Conservation (phyloP, 2,329 filamentous ascomycete species). For the Celoporthe dispersa region DNA sequence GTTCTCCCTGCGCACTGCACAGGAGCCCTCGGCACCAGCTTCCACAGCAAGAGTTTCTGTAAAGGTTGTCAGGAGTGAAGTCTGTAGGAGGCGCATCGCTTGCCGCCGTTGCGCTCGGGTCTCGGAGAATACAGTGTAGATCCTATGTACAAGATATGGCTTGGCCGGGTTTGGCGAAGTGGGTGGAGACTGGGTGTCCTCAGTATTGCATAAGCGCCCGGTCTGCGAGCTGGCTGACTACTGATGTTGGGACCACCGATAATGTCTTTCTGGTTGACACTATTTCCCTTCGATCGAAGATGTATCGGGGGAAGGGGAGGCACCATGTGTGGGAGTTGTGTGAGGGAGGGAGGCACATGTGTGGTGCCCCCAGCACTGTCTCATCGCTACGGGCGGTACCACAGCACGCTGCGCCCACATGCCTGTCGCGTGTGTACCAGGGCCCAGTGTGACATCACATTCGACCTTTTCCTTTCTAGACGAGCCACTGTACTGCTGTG, state of each 20-base stretch:
- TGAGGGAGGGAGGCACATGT: background rate
- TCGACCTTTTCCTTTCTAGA: background rate
- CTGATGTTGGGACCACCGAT: background rate
- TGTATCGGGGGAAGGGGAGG: background rate
- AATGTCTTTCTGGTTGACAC: background rate
- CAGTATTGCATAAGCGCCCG: background rate
- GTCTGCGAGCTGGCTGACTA: background rate
- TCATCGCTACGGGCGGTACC: conserved; percentile 8
- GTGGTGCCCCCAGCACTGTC: background rate
- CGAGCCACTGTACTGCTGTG: background rate
- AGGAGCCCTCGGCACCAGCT: background rate
- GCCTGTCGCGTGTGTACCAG: conserved; percentile 4
- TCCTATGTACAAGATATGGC: background rate
- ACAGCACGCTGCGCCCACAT: conserved; percentile 12
- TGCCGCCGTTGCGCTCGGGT: background rate
- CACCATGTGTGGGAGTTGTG: background rate
- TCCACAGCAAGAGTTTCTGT: background rate
- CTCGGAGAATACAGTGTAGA: background rate
- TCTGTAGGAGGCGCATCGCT: conserved; percentile 2
- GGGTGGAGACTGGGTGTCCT: background rate
- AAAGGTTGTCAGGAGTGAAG: conserved; percentile 6
- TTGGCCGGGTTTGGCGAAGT: background rate
- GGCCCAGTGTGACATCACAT: background rate
- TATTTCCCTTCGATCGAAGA: background rate
- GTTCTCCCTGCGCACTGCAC: background rate